Percentiles rank a stretch among this genome's conserved stretches.
Conservation (phyloP, 257 asterid species). For the Craterostigma plantagineum region DNA sequence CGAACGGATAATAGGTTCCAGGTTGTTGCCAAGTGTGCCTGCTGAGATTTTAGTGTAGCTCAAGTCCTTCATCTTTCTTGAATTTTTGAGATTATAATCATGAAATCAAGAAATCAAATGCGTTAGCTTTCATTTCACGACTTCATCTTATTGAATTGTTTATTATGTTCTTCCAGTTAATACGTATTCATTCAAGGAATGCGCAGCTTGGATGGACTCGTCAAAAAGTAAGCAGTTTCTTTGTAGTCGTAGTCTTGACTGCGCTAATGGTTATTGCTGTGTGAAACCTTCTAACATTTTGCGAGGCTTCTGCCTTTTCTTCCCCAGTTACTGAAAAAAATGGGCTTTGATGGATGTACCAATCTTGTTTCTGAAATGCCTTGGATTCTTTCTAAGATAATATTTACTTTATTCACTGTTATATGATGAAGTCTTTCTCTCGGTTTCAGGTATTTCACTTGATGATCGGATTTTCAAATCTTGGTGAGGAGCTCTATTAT, state of each 20-base stretch:
- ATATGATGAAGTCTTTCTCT: constrained; percentile 13
- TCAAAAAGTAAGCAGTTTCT: constrained; percentile 51
- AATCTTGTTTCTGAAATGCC: too few relatives aligned
- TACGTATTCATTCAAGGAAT: constrained; percentile 78
- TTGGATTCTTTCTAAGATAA: constrained; percentile 1
- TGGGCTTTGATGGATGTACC: neutral
- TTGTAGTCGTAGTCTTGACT: constrained; percentile 6
- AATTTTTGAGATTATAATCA: constrained; percentile 1
- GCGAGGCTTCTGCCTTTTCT: too few relatives aligned
- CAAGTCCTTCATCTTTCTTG: neutral
- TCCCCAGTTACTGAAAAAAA: neutral
- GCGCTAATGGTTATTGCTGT: neutral
- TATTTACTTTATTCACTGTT: neutral
- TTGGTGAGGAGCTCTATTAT: constrained; percentile 35
- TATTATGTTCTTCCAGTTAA: constrained; percentile 19
- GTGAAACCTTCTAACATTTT: neutral
- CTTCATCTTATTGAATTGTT: constrained; percentile 8
- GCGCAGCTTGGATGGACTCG: constrained; percentile 77
- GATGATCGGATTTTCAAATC: constrained; percentile 74
- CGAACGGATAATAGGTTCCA: too few relatives aligned
- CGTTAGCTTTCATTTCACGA: neutral
- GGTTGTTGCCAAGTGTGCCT: too few relatives aligned
- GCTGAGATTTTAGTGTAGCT: too few relatives aligned
- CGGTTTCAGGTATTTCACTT: constrained; percentile 83
- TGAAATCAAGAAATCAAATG: neutral